Evolutionary conservation across 768 basidiomycete species (phyloP).

Genomic region (Antrodiella citrinella): DNA sequence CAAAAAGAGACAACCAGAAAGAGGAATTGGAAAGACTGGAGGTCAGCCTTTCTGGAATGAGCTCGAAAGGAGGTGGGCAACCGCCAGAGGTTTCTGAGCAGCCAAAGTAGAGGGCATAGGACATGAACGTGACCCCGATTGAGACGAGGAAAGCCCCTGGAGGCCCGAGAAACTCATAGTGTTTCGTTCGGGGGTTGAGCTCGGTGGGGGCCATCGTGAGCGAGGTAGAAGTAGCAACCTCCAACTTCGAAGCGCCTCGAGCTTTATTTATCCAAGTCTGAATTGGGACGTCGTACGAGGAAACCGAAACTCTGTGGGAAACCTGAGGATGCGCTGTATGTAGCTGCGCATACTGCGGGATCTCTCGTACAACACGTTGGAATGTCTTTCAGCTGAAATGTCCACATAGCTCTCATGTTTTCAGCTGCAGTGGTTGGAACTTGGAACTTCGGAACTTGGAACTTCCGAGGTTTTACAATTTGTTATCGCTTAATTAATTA

Average conservation of each 20-base stretch:
- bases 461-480: no score
- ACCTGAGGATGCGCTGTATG: no score
- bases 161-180: constrained; percentile 81
- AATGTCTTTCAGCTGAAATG: no score
- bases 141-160: constrained; percentile 67
- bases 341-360: neutral
- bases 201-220: neutral
- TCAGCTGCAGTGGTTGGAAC: no score
- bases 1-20: constrained; percentile 80
- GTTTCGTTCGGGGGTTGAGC: constrained; percentile 57
- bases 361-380: neutral
- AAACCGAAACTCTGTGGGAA: neutral
- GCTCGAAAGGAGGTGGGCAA: constrained; percentile 48
- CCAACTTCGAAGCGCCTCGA: no score
- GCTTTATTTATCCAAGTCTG: neutral
- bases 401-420: no score
- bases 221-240: neutral
- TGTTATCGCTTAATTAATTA: no score
- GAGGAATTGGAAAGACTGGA: constrained; percentile 36
- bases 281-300: neutral
- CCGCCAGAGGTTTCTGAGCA: constrained; percentile 67
- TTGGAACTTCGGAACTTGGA: no score
- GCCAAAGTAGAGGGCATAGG: constrained; percentile 70
- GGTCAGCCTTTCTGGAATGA: constrained; percentile 35
- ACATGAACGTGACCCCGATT: constrained; percentile 58